Evolutionary conservation across 2,329 filamentous ascomycete genomes (phyloP), one percentile per base, ranked within the genome.

Genomic region (Epichloe baconii): DNA sequence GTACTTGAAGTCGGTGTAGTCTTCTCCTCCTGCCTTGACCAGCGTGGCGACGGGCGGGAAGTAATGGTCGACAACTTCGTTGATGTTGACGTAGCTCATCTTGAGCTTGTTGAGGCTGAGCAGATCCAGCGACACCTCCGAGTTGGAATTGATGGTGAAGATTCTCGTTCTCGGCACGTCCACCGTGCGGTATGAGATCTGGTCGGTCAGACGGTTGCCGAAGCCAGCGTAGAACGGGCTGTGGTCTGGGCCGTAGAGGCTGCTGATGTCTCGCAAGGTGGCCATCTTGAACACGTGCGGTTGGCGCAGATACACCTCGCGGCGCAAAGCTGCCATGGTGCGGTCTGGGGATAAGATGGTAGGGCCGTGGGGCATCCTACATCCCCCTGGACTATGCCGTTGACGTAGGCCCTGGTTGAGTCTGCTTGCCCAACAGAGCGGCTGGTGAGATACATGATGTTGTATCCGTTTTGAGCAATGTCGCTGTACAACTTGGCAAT

Each of bases 261-360:
- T 87, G 63, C 90, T 83, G 59, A 98, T 97, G 65, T 98, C 93
- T 41, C 93, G 83, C 19, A 98, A 72, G 56, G 93, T 98, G 2
- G 93, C 89, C 94, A 98, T 98, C 70, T 98, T 98, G 79, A 98
- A 98, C 7, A 98, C 88, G 64, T 98, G 90, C 0, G 93, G 94
- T 66, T 98, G 97, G 49, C 93, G 82, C 26, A 98, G 76, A 64
- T 98, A 98, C 5, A 98, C 81, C 65, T 98, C 93, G 46, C 93
- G 82, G 52, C 93, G 79, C 34, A 98, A 70, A 0, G 93, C 94
- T 7, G 94, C 90, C 71, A 97, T 94, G 1, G 90, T 97, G 50
- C 93, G 79, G 67, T 98, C 93, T 0, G 93, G 94, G 37, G 87
- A 95, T 68, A 96, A 82, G 56, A 98, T 97, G 0, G 94, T 94